Evolutionary conservation across 2,329 filamentous ascomycete species (phyloP).

Genomic region (Aureobasidium sp.): DNA sequence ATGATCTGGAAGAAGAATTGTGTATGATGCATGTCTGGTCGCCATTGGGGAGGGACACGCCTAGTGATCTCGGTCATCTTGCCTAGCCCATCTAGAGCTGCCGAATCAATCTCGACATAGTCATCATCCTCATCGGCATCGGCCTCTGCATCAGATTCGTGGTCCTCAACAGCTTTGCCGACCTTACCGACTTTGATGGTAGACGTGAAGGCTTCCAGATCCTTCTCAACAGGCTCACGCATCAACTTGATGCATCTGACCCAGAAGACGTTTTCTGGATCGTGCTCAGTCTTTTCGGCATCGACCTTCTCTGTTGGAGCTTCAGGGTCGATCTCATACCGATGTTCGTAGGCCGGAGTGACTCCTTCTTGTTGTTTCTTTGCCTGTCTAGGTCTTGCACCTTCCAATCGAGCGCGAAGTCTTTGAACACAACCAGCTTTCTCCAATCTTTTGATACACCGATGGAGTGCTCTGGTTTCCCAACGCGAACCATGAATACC

Average conservation of each 20-base stretch:
- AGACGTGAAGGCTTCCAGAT: slow-evolving; percentile 29
- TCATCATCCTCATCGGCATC: slow-evolving; percentile 27
- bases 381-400: background rate
- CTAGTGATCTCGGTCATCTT: slow-evolving; percentile 15
- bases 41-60: slow-evolving; percentile 59
- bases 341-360: background rate
- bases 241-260: slow-evolving; percentile 45
- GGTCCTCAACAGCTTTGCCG: slow-evolving; percentile 19
- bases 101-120: slow-evolving; percentile 29
- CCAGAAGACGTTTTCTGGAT: slow-evolving; percentile 27
- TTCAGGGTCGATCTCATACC: background rate
- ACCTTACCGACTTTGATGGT: slow-evolving; percentile 9
- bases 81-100: slow-evolving; percentile 4
- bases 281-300: slow-evolving; percentile 9
- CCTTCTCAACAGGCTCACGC: slow-evolving; percentile 38
- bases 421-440: slow-evolving; percentile 45
- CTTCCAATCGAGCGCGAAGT: slow-evolving; percentile 34
- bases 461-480: slow-evolving; percentile 43
- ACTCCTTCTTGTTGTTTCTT: background rate
- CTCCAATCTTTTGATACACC: slow-evolving; percentile 43
- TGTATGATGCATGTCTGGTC: slow-evolving; percentile 54
- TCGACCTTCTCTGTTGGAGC: background rate
- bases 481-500: slow-evolving; percentile 36
- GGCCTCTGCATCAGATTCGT: slow-evolving; percentile 24
- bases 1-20: slow-evolving; percentile 61